Base-by-base conservation (phyloP, 2,329 filamentous ascomycete species). In the Rhynchosporium secalis region DNA sequence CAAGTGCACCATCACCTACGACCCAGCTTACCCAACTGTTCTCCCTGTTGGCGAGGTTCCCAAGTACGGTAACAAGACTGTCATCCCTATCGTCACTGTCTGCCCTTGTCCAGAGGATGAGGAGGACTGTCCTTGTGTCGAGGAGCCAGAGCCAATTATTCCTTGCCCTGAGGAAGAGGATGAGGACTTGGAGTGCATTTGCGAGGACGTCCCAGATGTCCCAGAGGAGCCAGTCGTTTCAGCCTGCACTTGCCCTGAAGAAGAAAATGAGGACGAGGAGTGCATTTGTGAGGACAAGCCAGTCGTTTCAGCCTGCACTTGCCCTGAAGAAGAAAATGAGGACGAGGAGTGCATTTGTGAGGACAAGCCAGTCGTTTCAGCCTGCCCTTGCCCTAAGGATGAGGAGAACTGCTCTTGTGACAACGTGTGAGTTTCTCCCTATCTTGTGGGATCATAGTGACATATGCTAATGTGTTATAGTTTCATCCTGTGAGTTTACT, bases 1-100 rank as follows among this genome's bases (percentile, higher is more conserved):
- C 15, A 54, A 55, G 20, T 67, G 65, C 57, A 65, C 66, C 45
- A 66, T 66, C 46, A 48, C 46, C 45, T 61, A 66, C 51, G 51
- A 58, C 43, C 13, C 47, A 47, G 6, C 26, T 15, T 1, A 63
- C 47, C 61, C 61, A 33, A 60, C 52, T 8, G 56, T 62, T n/a
- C 28, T 62, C 5, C 49, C 63, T 29, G 52, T 58, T 36, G 46
- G 46, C 26, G 15, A 48, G n/a, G 29, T 29, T 12, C 58, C 58
- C 13, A 56, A 56, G 36, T 61, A 45, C 26, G 9, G 29, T 7
- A 61, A 61, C 38, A 52, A 43, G 45, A 61, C 59, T 45, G 10
- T 47, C 57, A 28, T 31, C 57, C 9, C 31, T 13, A 7, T n/a
- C 45, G 43, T 56, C 36, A 8, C 36, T 26, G 26, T 6, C 26